Conservation (phyloP, 2,329 filamentous ascomycete species). For the Pseudogymnoascus destructans region DNA sequence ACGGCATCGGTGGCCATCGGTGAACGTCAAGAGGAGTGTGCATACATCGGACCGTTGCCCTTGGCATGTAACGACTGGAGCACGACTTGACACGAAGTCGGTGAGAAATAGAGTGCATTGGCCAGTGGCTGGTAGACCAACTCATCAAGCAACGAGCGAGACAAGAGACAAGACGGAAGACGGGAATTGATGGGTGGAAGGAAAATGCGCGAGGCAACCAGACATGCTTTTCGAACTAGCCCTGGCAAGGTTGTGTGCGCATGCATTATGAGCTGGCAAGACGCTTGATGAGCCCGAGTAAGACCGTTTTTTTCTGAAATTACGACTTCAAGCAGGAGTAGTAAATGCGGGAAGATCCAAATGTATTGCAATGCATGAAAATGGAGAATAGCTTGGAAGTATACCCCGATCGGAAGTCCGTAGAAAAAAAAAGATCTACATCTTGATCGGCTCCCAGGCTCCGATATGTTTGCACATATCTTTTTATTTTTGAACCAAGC, state of each 20-base stretch:
- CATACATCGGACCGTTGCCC: constrained; percentile 19
- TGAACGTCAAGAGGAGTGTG: constrained; percentile 7
- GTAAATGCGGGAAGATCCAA: constrained; percentile 9
- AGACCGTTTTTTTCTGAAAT: constrained; percentile 31
- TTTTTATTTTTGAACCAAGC: neutral
- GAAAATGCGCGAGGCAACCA: constrained; percentile 19
- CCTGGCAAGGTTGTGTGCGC: constrained; percentile 31
- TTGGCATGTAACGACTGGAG: constrained; percentile 26
- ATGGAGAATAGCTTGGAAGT: constrained; percentile 8
- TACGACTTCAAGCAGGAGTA: constrained; percentile 6
- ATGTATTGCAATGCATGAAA: constrained; percentile 10
- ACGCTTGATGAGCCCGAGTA: constrained; percentile 43
- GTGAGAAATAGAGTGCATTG: constrained; percentile 26
- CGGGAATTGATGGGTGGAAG: constrained; percentile 12
- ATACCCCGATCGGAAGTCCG: neutral
- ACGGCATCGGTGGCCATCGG: constrained; percentile 8
- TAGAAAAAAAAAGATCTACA: neutral
- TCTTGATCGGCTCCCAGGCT: neutral
- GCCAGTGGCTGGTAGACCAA: constrained; percentile 23
- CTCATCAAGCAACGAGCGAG: constrained; percentile 10
- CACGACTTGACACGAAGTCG: constrained; percentile 28
- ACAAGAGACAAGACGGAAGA: neutral
- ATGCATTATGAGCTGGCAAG: constrained; percentile 72
- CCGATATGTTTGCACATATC: neutral
- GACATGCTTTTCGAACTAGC: constrained; percentile 23